These are phyloP conservation scores for Prunus davidiana DNA, from an alignment of 306 rosid species.

Conservation along the genomic window DNA sequence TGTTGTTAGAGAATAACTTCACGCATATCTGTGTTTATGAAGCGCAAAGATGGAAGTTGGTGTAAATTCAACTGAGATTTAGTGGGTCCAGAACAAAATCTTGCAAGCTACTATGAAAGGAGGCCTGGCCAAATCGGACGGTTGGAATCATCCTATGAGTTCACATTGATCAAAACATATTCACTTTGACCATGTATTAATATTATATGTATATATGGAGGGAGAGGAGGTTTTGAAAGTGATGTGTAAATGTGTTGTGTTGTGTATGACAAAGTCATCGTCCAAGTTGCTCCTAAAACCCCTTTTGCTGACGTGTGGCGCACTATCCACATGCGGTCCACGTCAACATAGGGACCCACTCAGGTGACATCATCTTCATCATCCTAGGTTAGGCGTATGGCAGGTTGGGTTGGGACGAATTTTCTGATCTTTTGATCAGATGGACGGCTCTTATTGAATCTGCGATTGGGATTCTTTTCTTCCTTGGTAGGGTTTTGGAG, in stretches of 20 bases:
- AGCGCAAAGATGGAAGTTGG: not conserved
- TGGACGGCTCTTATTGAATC: slow-evolving; percentile 4
- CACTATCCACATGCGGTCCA: slow-evolving; percentile 36
- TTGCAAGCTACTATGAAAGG: not conserved
- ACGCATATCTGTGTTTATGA: not conserved
- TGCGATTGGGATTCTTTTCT: slow-evolving; percentile 20
- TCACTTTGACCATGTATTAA: too few relatives aligned
- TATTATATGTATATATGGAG: not conserved
- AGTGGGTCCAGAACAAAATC: slow-evolving; percentile 14
- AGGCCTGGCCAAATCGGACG: slow-evolving; percentile 7
- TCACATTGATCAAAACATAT: not conserved
- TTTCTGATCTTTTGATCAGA: not conserved
- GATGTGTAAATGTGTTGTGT: not conserved
- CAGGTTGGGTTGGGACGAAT: not conserved
- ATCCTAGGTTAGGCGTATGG: not conserved
- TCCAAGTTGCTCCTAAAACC: not conserved
- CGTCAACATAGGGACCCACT: slow-evolving; percentile 10
- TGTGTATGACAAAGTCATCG: slow-evolving; percentile 7
- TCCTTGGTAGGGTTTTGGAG: not conserved
- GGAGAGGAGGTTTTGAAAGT: not conserved
- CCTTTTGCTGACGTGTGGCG: slow-evolving; percentile 23
- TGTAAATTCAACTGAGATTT: slow-evolving; percentile 19
- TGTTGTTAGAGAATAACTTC: too few relatives aligned
- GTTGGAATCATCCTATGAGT: slow-evolving; percentile 4
- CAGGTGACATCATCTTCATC: slow-evolving; percentile 23